A percentile compares a stretch with the other conserved stretches of the same genome.
phyloP scores from a whole-genome alignment of 2,329 filamentous ascomycete species.

The Sporothrix euskadiensis region DNA sequence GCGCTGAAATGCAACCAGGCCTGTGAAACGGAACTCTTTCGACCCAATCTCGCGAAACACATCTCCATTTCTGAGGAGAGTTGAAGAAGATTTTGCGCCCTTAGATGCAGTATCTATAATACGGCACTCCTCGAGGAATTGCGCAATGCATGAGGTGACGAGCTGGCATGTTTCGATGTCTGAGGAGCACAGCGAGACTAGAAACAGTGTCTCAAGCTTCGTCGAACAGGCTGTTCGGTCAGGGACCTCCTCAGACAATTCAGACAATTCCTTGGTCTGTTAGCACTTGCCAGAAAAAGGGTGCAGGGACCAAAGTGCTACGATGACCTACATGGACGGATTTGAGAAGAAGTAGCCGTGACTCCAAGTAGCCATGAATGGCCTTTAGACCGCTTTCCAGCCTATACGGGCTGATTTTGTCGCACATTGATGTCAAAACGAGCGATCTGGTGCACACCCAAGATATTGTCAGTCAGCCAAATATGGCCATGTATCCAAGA shows the following conservation, averaged over 20 bases:
- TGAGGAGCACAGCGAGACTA: slow-evolving; percentile 65
- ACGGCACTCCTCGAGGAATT: slow-evolving; percentile 63
- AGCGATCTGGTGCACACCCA: slow-evolving; percentile 37
- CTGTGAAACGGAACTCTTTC: slow-evolving; percentile 65
- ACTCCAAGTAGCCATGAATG: slow-evolving; percentile 59
- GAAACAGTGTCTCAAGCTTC: slow-evolving; percentile 62
- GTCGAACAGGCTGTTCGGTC: slow-evolving; percentile 56
- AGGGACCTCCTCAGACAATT: slow-evolving; percentile 55
- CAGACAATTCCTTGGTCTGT: slow-evolving; percentile 52
- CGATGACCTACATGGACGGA: slow-evolving; percentile 49
- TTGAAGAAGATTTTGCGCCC: slow-evolving; percentile 51
- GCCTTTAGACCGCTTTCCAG: slow-evolving; percentile 48
- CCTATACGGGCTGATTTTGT: slow-evolving; percentile 48
- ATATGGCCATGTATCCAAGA: background rate
- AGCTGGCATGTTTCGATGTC: slow-evolving; percentile 66
- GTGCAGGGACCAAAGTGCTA: too few relatives aligned
- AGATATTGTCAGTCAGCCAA: background rate
- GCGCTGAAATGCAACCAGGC: slow-evolving; percentile 69
- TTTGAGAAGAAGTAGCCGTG: slow-evolving; percentile 54
- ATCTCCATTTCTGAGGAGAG: slow-evolving; percentile 61
- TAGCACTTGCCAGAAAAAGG: slow-evolving; percentile 7
- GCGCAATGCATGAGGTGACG: slow-evolving; percentile 61
- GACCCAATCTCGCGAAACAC: slow-evolving; percentile 64
- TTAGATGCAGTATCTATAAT: slow-evolving; percentile 55
- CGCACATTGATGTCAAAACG: slow-evolving; percentile 52